Conservation (phyloP, 768 basidiomycete species). For the Sutorius australiensis region DNA sequence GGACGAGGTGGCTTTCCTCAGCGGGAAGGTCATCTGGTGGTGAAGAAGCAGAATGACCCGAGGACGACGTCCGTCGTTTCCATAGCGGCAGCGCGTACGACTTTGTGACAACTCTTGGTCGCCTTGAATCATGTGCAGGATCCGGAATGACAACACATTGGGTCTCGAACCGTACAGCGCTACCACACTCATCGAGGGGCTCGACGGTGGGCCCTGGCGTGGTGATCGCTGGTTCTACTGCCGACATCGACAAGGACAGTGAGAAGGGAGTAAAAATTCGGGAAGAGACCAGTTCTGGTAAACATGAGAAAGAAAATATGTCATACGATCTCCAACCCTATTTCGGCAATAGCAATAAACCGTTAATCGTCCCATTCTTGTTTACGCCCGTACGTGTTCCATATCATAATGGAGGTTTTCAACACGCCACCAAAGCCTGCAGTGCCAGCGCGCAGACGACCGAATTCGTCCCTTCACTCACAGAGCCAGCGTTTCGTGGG, state of each 20-base stretch:
- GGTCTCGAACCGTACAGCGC: slow-evolving; percentile 63
- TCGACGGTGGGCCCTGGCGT: not conserved
- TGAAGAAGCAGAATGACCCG: slow-evolving; percentile 17
- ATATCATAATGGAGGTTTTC: not conserved
- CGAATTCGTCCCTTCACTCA: not conserved
- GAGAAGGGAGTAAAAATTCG: not conserved
- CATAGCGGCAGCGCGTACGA: slow-evolving; percentile 70
- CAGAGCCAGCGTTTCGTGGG: no score
- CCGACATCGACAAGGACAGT: slow-evolving; percentile 12
- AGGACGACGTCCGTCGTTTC: slow-evolving; percentile 36
- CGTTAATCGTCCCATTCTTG: slow-evolving; percentile 13
- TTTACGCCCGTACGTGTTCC: not conserved
- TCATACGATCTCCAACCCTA: slow-evolving; percentile 18
- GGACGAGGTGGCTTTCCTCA: slow-evolving; percentile 43
- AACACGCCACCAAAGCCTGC: not conserved
- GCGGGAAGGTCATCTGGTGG: slow-evolving; percentile 20
- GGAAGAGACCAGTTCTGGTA: no score
- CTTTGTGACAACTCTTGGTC: slow-evolving; percentile 55
- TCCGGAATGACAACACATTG: slow-evolving; percentile 78
- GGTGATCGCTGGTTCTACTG: not conserved
- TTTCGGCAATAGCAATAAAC: slow-evolving; percentile 5
- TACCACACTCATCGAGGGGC: slow-evolving; percentile 19
- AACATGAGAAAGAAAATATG: slow-evolving; percentile 1
- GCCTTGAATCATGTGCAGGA: slow-evolving; percentile 35
- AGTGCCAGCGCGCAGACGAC: not conserved